A percentile compares a stretch with the other conserved stretches of the same genome.
These are phyloP conservation scores for Aurantiochytrium sp. DNA, from an alignment of 108 stramenopile genomes.

Conservation along the genomic window DNA sequence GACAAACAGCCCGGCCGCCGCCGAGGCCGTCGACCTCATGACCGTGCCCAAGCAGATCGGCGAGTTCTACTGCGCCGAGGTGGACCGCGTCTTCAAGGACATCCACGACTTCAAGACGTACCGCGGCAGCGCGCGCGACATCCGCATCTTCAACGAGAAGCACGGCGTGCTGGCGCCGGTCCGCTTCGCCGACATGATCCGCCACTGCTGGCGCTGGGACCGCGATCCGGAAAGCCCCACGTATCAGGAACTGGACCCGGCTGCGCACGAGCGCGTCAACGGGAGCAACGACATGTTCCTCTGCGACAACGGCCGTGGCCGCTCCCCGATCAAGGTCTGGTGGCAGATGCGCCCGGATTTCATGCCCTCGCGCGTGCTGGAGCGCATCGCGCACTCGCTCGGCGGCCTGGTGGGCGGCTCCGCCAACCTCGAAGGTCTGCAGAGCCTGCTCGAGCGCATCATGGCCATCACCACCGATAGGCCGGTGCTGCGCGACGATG, in stretches of 20 bases:
- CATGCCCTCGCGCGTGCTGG: too few species aligned
- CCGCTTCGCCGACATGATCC: background rate
- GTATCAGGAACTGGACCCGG: background rate
- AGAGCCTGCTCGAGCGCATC: too few species aligned
- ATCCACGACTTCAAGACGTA: background rate
- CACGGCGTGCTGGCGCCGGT: background rate
- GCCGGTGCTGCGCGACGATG: too few species aligned
- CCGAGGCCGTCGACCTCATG: background rate
- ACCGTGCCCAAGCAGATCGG: background rate
- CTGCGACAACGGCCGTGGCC: too few species aligned
- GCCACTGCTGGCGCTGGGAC: slow-evolving; percentile 9
- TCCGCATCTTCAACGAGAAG: background rate
- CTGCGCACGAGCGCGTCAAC: background rate
- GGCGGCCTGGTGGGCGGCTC: too few species aligned
- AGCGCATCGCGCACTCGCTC: too few species aligned
- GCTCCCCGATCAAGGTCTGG: too few species aligned
- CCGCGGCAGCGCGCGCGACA: background rate
- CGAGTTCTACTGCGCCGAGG: background rate
- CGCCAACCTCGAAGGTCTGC: too few species aligned
- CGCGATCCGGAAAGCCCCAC: background rate
- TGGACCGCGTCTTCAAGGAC: background rate
- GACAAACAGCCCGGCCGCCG: background rate
- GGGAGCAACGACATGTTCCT: background rate
- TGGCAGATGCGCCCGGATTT: too few species aligned
- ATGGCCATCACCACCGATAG: too few species aligned